Evolutionary conservation across 164 flowering plant genomes (phyloP), one percentile per base, ranked within the genome.

Genomic region (Stephania japonica): DNA sequence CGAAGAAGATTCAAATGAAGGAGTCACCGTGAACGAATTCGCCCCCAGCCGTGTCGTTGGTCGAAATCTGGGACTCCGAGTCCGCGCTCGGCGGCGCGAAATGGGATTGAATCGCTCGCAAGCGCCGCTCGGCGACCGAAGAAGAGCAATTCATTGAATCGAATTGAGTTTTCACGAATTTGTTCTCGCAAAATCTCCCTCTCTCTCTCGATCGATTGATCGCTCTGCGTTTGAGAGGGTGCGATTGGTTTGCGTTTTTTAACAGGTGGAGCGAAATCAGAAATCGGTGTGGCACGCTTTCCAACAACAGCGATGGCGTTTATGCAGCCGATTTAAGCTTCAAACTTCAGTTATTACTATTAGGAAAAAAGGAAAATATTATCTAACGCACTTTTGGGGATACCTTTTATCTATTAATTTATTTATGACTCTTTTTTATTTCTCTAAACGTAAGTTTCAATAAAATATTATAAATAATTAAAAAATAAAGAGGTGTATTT

Each of bases 51-150:
- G 84, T 78, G 6, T 53, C 69, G 42, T 73, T 79, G 1, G 67
- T 26, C 14, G 32, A 67, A 49, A 85, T 42, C 50, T 72, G 83
- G 56, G 59, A 42, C 26, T 64, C 9, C 8, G 68, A 56, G 16
- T 75, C 78, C 10, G 21, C 65, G 27, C 73, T 24, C 19, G 65
- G 1, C 23, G 83, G 75, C 38, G 72, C 68, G 11, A 85, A 76
- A 66, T 85, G 87, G 19, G 42, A 64, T 42, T 81, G 85, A 71
- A 85, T 77, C 43, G 83, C 81, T 73, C 70, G 66, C 67, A 83
- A 70, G 24, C 87, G 83, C 44, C 87, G 86, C 25, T 80, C 75
- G 47, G 84, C 82, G 3, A 73, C 43, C 21, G 50, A 23, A 4
- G 13, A 19, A 4, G 50, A 23, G 1, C 25, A 4, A 4, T 67